Evolutionary conservation across 164 flowering plant species (phyloP).

Genomic region (Tetracentron sinense): DNA sequence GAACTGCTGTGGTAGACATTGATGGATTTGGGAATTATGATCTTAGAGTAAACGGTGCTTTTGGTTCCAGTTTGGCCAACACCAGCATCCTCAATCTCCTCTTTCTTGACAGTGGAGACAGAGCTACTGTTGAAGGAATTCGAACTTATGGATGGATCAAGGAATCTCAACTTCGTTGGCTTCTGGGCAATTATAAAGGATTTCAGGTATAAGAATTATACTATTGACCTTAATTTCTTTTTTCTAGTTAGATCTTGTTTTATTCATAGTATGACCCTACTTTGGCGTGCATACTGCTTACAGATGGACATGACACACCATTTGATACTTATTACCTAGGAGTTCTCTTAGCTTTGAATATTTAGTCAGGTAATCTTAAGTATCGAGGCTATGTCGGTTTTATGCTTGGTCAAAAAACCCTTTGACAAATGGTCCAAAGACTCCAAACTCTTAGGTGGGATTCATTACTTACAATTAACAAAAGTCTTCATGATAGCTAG

Average conservation of each 20-base stretch:
- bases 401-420: neutral
- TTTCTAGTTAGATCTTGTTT: neutral
- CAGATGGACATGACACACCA: neutral
- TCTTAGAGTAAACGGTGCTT: conserved; percentile 57
- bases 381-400: neutral
- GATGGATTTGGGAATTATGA: conserved; percentile 92
- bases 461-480: no score
- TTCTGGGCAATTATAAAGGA: conserved; percentile 37
- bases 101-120: conserved; percentile 89
- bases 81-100: conserved; percentile 64
- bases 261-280: no score
- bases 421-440: neutral
- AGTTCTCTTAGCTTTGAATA: neutral
- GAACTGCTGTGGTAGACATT: conserved; percentile 24
- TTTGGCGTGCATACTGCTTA: no score
- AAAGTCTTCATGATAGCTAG: no score
- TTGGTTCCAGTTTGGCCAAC: conserved; percentile 64
- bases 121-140: conserved; percentile 47
- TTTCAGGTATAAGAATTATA: conserved; percentile 33
- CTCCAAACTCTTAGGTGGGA: no score
- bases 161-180: conserved; percentile 83
- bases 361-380: neutral
- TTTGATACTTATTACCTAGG: neutral
- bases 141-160: conserved; percentile 86
- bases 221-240: no score